Percentiles rank a stretch among this genome's conserved stretches.
Conservation (phyloP, 192 early-diverging fungal species). For the Coemansia sp. region DNA sequence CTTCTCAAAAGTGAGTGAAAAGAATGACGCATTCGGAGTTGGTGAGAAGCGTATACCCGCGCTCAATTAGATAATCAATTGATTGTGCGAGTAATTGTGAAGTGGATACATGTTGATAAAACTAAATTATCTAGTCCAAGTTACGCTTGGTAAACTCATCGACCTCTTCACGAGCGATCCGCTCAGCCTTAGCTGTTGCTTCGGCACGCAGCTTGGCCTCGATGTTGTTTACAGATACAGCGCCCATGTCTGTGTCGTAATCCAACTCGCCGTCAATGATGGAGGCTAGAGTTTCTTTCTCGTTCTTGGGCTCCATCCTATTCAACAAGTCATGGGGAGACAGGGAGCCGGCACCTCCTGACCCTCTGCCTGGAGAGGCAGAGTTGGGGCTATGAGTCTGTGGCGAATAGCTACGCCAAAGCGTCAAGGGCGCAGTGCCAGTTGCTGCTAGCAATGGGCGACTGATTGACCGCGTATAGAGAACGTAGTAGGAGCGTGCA, state of each 20-base stretch:
- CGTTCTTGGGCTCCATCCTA: slow-evolving; percentile 31
- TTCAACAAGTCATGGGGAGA: slow-evolving; percentile 43
- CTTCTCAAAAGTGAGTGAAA: no score
- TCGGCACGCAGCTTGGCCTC: slow-evolving; percentile 35
- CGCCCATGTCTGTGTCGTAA: slow-evolving; percentile 52
- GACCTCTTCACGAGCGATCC: slow-evolving; percentile 20
- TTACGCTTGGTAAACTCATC: slow-evolving; percentile 31
- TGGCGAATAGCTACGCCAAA: slow-evolving; percentile 26
- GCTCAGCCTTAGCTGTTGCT: slow-evolving; percentile 23
- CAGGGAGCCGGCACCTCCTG: not conserved
- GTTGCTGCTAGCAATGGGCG: slow-evolving; percentile 12
- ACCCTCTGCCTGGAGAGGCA: not conserved
- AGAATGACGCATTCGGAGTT: no score
- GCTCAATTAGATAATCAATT: not conserved
- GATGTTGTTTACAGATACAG: slow-evolving; percentile 47
- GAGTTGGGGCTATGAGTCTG: slow-evolving; percentile 15
- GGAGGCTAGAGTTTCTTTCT: slow-evolving; percentile 42
- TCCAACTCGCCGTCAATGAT: slow-evolving; percentile 54
- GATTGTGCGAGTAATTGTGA: not conserved
- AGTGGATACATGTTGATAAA: not conserved
- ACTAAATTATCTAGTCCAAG: not conserved
- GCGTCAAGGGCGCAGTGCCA: slow-evolving; percentile 16
- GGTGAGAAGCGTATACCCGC: not conserved
- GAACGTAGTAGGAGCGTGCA: not conserved
- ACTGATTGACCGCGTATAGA: not conserved